Evolutionary conservation across 352 stramenopile species (phyloP).

Genomic region (Globisporangium cylindrosporum): DNA sequence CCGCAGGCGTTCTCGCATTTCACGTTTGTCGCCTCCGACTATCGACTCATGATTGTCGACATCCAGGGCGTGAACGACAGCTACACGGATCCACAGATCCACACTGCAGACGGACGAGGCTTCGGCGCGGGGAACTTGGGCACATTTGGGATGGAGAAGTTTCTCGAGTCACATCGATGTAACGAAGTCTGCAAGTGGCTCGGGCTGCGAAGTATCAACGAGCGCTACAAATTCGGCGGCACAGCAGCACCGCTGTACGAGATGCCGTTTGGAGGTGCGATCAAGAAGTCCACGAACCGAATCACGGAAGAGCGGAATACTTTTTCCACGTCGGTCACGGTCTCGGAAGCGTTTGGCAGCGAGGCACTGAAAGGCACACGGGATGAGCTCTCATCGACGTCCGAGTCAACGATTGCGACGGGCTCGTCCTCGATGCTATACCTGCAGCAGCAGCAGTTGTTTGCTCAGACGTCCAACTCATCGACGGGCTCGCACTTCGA

Average conservation of each 20-base stretch:
- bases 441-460: slow-evolving; percentile 21
- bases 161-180: slow-evolving; percentile 81
- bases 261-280: slow-evolving; percentile 72
- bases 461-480: slow-evolving; percentile 7
- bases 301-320: slow-evolving; percentile 83
- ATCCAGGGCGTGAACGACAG: slow-evolving; percentile 84
- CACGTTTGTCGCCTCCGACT: slow-evolving; percentile 82
- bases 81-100: slow-evolving; percentile 85
- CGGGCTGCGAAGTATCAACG: slow-evolving; percentile 69
- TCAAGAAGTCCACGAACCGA: slow-evolving; percentile 81
- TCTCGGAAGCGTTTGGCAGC: slow-evolving; percentile 70
- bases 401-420: slow-evolving; percentile 22
- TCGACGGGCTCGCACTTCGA: slow-evolving; percentile 15
- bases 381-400: slow-evolving; percentile 22
- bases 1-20: slow-evolving; percentile 85
- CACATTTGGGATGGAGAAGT: slow-evolving; percentile 86
- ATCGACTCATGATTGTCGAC: slow-evolving; percentile 83
- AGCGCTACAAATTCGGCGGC: slow-evolving; percentile 72
- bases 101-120: slow-evolving; percentile 70
- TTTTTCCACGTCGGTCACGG: slow-evolving; percentile 75
- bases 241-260: slow-evolving; percentile 76
- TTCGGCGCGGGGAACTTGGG: slow-evolving; percentile 85
- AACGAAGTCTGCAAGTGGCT: slow-evolving; percentile 87
- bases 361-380: slow-evolving; percentile 12
- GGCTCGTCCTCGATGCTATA: slow-evolving; percentile 37